Percentiles rank a stretch among this genome's conserved stretches.
Evolutionary conservation across 768 basidiomycete species (phyloP).

Genomic region (Trametes cinnabarina): DNA sequence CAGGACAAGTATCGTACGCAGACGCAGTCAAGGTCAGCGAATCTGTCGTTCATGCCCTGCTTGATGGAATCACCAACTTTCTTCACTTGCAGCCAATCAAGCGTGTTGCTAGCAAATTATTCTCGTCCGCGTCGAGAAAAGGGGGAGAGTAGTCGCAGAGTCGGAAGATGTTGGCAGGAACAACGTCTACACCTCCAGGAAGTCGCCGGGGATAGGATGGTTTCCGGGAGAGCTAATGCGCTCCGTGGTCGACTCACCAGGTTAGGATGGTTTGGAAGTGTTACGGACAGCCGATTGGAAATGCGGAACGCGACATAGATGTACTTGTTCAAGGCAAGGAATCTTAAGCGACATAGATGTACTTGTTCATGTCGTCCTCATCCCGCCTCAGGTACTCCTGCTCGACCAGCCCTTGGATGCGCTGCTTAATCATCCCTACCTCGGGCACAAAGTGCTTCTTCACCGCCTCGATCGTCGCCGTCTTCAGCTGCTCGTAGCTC

Average conservation of each 20-base stretch:
- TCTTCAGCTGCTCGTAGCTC: slow-evolving; percentile 73
- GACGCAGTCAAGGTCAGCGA: neutral
- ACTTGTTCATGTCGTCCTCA: slow-evolving; percentile 64
- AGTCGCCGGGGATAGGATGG: too few species aligned
- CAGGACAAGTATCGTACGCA: neutral
- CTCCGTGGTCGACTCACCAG: too few species aligned
- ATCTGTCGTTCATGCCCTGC: neutral
- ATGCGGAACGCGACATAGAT: too few species aligned
- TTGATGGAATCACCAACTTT: neutral
- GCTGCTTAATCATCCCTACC: slow-evolving; percentile 80
- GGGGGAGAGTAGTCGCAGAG: neutral
- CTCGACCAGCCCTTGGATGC: slow-evolving; percentile 81
- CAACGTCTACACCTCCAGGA: too few species aligned
- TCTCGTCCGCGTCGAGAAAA: neutral
- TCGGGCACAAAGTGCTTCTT: slow-evolving; percentile 85
- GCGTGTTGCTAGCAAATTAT: neutral
- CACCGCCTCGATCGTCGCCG: slow-evolving; percentile 82
- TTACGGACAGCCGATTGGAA: too few species aligned
- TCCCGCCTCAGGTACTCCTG: slow-evolving; percentile 82
- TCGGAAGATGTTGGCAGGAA: too few species aligned
- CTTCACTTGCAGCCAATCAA: neutral
- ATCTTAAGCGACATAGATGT: slow-evolving; percentile 78
- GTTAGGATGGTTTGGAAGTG: too few species aligned
- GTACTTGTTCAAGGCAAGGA: slow-evolving; percentile 67
- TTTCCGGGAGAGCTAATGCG: too few species aligned